Conservation (phyloP, 768 basidiomycete species). For the Lactarius sanguifluus region DNA sequence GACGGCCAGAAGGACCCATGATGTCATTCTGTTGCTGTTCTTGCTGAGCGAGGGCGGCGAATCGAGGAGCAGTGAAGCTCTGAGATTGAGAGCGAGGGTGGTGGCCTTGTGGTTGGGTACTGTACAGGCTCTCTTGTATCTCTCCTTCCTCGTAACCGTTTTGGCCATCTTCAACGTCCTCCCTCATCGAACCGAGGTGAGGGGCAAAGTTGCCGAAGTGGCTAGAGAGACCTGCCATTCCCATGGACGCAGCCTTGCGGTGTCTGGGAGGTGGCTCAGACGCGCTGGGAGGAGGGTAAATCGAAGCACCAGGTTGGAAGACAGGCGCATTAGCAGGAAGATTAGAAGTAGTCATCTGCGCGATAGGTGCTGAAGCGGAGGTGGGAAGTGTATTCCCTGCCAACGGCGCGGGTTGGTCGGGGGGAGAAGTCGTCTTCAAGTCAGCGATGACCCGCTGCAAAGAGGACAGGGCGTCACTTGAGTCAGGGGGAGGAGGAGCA, state of each 20-base stretch:
- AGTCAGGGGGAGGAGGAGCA: conserved; percentile 56
- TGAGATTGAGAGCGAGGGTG: conserved; percentile 77
- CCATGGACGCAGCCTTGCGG: conserved; percentile 79
- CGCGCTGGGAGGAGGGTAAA: conserved; percentile 49
- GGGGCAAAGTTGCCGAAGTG: conserved; percentile 75
- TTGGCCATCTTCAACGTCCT: conserved; percentile 67
- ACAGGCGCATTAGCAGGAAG: conserved; percentile 67
- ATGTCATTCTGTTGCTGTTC: conserved; percentile 46
- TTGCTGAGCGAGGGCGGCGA: conserved; percentile 78
- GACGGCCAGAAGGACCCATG: conserved; percentile 74
- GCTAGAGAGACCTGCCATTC: conserved; percentile 53
- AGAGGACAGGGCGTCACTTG: conserved; percentile 79
- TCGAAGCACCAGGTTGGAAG: conserved; percentile 68
- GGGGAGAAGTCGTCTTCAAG: conserved; percentile 80
- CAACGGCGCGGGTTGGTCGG: conserved; percentile 45
- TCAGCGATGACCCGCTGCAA: conserved; percentile 94
- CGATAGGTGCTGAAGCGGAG: conserved; percentile 45
- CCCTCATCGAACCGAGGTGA: conserved; percentile 79
- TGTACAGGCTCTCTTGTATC: conserved; percentile 57
- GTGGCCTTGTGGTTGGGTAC: conserved; percentile 47
- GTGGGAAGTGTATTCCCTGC: conserved; percentile 41
- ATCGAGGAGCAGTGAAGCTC: conserved; percentile 86
- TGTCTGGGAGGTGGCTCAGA: conserved; percentile 59
- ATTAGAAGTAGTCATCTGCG: conserved; percentile 48
- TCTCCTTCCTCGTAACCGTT: conserved; percentile 74